Base-by-base conservation (phyloP, 805 yeast species). In the Hanseniaspora meyeri region DNA sequence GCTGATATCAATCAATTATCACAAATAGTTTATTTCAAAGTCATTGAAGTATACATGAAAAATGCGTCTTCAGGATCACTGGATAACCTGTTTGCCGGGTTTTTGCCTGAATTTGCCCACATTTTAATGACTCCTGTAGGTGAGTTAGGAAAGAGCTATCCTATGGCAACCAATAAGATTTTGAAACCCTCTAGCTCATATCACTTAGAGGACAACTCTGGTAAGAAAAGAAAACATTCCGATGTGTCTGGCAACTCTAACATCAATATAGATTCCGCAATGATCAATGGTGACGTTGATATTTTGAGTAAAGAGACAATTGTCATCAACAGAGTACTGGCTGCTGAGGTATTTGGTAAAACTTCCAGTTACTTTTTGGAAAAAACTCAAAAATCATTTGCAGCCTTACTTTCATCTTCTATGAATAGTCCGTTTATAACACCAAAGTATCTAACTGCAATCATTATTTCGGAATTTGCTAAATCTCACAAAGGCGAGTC, bases 121-220 rank as follows among this genome's bases (percentile, higher is more conserved):
- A 72, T 93, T 46, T 65, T 88, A 47, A 83, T 87, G 83, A 91
- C 97, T 0, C 99, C 99, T 2, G 85, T 93, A 58, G 98, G 99
- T 59, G 81, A 89, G 56, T 85, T 95, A 4, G 81, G 97, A 60
- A 86, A 84, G 66, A 86, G 83, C 62, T 93, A 87, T 68, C 79
- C 81, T 37, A 87, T 93, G 96, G 82, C 86, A 61, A 73, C 85
- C 0, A 72, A 75, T n/a, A 74, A 81, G 51, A 78, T 93, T 43
- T 71, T 91, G 65, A 80, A 86, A 60, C 95, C 97, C 0, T 85
- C 95, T 16, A 66, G 62, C 40, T 65, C 68, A 57, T 69, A 69
- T 49, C 66, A 66, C 58, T 51, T 69, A 29, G 67, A 64, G 53
- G 62, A 66, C 19, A 68, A 66, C 36, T 49, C 46, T 12, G 39